Conservation (phyloP, 1,284 basidiomycete species). For the Ustilago loliicola region DNA sequence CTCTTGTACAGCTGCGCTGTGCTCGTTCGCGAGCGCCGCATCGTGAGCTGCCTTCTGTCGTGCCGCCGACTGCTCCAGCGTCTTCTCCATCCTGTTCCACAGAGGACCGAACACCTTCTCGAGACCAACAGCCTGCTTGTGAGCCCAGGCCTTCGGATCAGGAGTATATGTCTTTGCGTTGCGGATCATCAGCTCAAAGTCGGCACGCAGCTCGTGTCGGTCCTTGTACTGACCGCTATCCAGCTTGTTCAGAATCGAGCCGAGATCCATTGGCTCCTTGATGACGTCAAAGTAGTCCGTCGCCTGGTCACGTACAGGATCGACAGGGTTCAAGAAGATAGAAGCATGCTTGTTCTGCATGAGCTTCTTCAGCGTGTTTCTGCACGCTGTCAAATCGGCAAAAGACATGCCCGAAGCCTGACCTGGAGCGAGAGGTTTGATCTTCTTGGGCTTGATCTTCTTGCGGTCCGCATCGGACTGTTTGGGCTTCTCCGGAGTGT, state of each 20-base stretch:
- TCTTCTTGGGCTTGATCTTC: slow-evolving; percentile 66
- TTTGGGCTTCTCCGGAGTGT: slow-evolving; percentile 45
- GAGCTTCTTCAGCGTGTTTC: slow-evolving; percentile 85
- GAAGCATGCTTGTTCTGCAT: slow-evolving; percentile 76
- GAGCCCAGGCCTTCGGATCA: slow-evolving; percentile 78
- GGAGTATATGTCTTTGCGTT: slow-evolving; percentile 91
- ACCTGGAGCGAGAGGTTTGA: slow-evolving; percentile 69
- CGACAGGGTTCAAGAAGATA: slow-evolving; percentile 88
- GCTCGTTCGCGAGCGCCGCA: slow-evolving; percentile 36
- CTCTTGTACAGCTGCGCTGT: slow-evolving; percentile 13
- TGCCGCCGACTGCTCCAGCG: slow-evolving; percentile 68
- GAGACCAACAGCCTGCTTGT: slow-evolving; percentile 81
- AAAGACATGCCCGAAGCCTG: slow-evolving; percentile 85
- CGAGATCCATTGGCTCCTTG: slow-evolving; percentile 93
- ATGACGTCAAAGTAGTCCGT: slow-evolving; percentile 85
- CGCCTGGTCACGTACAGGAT: slow-evolving; percentile 70
- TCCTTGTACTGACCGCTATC: slow-evolving; percentile 85
- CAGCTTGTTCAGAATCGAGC: slow-evolving; percentile 88
- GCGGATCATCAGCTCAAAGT: slow-evolving; percentile 87
- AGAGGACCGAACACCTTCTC: slow-evolving; percentile 88
- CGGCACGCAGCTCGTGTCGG: slow-evolving; percentile 84
- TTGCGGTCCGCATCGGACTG: slow-evolving; percentile 65
- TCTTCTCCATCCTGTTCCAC: slow-evolving; percentile 73
- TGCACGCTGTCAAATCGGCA: slow-evolving; percentile 83
- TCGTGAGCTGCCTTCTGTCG: slow-evolving; percentile 53